Percentiles rank a stretch among this genome's conserved stretches.
phyloP scores from a whole-genome alignment of 2,329 filamentous ascomycete species.

The Cordyceps javanica region DNA sequence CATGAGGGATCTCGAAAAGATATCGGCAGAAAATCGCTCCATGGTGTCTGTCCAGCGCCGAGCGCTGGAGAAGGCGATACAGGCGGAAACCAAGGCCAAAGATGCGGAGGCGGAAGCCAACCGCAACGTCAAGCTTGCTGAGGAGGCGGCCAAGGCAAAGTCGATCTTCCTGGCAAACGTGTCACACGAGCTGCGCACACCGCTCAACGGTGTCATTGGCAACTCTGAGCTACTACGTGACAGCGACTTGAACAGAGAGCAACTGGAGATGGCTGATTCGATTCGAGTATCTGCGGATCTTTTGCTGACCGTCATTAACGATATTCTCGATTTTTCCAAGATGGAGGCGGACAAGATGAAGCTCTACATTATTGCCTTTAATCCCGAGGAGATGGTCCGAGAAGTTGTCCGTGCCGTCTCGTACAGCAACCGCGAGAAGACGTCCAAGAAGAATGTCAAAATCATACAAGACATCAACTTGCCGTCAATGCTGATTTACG shows the following conservation, averaged over 20 bases:
- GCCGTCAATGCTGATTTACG: constrained; percentile 66
- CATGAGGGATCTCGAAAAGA: constrained; percentile 67
- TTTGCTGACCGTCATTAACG: constrained; percentile 87
- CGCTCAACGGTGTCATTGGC: constrained; percentile 82
- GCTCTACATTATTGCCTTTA: constrained; percentile 65
- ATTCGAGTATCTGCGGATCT: constrained; percentile 83
- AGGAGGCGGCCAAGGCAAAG: constrained; percentile 78
- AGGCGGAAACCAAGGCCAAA: constrained; percentile 71
- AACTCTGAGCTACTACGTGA: constrained; percentile 80
- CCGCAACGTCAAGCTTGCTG: constrained; percentile 72
- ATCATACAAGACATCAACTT: constrained; percentile 66
- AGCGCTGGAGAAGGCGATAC: constrained; percentile 63
- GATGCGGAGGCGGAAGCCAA: constrained; percentile 69
- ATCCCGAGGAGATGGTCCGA: constrained; percentile 59
- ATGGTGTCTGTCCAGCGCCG: constrained; percentile 75
- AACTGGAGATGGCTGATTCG: constrained; percentile 80
- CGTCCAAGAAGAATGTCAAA: constrained; percentile 54
- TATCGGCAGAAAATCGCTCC: constrained; percentile 69
- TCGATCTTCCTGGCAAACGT: constrained; percentile 76
- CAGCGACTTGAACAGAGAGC: constrained; percentile 66
- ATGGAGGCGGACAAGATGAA: constrained; percentile 87
- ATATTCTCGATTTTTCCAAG: constrained; percentile 93
- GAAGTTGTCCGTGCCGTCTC: constrained; percentile 61
- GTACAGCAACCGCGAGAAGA: constrained; percentile 59
- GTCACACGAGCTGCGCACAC: constrained; percentile 74